Evolutionary conservation across 768 basidiomycete species (phyloP).

Genomic region (Russula sp.): DNA sequence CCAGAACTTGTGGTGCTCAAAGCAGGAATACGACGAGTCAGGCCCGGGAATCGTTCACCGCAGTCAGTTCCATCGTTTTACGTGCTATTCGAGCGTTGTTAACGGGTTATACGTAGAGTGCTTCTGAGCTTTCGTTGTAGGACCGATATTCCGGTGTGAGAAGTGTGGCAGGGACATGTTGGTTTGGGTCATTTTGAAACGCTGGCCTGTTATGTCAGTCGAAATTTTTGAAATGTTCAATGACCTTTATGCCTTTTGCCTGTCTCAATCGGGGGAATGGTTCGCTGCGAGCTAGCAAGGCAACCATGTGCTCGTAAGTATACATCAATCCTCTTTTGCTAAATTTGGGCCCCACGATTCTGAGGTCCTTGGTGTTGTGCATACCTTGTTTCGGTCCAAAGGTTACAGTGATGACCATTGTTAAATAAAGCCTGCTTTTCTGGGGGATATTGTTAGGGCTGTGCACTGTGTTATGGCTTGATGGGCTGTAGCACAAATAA

Average conservation of each 20-base stretch:
- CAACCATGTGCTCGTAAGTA: too few relatives aligned
- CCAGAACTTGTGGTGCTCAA: conserved; percentile 94
- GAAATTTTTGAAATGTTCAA: conserved; percentile 1
- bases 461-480: too few relatives aligned
- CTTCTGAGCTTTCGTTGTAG: neutral
- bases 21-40: conserved; percentile 87
- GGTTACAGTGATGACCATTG: too few relatives aligned
- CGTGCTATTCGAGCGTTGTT: neutral
- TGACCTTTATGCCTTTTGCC: neutral
- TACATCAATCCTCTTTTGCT: too few relatives aligned
- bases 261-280: neutral
- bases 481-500: too few relatives aligned
- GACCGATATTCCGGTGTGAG: neutral
- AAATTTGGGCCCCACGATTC: too few relatives aligned
- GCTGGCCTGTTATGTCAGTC: neutral
- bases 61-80: conserved; percentile 35
- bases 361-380: too few relatives aligned
- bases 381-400: too few relatives aligned
- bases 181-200: neutral
- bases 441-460: too few relatives aligned
- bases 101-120: neutral
- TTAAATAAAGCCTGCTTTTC: too few relatives aligned
- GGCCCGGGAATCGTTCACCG: conserved; percentile 77
- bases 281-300: too few relatives aligned
- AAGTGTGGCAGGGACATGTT: neutral